Evolutionary conservation across 2,329 filamentous ascomycete genomes (phyloP).

Genomic region (Sarocladiaceae sp.): DNA sequence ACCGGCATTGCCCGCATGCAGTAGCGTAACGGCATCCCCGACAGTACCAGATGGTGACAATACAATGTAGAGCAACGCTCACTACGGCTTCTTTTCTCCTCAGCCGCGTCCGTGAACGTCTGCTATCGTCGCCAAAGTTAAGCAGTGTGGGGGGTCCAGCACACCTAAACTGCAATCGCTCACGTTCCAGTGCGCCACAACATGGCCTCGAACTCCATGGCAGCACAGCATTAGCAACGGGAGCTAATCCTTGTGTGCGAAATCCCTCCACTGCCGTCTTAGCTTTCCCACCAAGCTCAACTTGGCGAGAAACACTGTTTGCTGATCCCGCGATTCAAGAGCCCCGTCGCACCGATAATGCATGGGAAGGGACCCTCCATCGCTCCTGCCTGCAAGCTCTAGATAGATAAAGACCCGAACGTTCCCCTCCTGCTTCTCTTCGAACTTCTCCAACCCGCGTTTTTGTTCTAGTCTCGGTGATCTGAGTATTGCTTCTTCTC

Average conservation of each 20-base stretch:
- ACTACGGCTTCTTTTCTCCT: background rate
- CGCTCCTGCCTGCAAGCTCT: background rate
- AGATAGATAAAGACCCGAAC: background rate
- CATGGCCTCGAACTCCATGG: background rate
- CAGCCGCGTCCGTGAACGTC: background rate
- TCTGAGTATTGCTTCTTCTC: no score
- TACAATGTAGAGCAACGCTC: background rate
- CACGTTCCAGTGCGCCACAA: no score
- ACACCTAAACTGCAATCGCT: no score
- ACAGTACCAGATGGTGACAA: no score
- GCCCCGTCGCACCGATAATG: background rate
- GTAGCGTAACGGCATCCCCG: slow-evolving; percentile 1
- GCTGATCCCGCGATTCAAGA: slow-evolving; percentile 1
- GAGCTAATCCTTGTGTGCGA: background rate
- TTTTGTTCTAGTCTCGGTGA: background rate
- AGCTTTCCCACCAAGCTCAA: background rate
- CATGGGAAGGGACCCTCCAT: no score
- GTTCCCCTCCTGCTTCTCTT: background rate
- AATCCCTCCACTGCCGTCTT: background rate
- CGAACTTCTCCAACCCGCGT: background rate
- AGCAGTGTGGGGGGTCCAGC: background rate
- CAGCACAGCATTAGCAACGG: background rate
- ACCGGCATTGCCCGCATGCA: background rate
- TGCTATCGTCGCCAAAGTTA: background rate
- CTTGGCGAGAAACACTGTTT: background rate